phyloP scores from a whole-genome alignment of 805 yeast species.

The Metschnikowia koreensis region DNA sequence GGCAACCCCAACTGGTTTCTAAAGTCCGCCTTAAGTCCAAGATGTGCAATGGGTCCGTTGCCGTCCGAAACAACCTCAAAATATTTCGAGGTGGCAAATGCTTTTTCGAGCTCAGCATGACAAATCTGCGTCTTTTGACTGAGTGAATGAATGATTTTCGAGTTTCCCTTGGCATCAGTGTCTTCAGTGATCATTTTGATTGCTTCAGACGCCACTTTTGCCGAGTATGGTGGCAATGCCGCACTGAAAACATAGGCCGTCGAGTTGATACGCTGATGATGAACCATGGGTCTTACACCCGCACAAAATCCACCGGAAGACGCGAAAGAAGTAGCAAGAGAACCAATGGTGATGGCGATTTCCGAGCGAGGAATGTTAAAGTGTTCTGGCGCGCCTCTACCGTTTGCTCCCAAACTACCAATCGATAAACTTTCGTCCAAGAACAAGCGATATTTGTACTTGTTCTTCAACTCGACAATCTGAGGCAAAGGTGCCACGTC shows the following conservation, averaged over 20 bases:
- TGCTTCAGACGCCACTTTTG: conserved; percentile 58
- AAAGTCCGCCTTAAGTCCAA: conserved; percentile 51
- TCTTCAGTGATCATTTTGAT: conserved; percentile 46
- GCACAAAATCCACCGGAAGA: conserved; percentile 93
- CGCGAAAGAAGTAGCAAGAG: conserved; percentile 77
- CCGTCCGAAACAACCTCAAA: conserved; percentile 55
- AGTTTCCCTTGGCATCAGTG: conserved; percentile 30
- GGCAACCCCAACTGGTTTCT: conserved; percentile 50
- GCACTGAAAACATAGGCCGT: conserved; percentile 93
- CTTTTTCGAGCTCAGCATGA: conserved; percentile 40
- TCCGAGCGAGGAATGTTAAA: conserved; percentile 64
- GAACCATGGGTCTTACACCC: conserved; percentile 78
- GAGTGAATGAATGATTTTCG: conserved; percentile 32
- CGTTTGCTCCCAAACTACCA: conserved; percentile 81
- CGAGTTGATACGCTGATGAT: conserved; percentile 89
- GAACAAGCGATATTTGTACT: conserved; percentile 81
- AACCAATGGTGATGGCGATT: conserved; percentile 83
- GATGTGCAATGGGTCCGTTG: conserved; percentile 67
- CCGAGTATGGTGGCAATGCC: conserved; percentile 88
- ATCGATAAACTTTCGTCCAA: conserved; percentile 85
- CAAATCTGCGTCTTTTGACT: conserved; percentile 41
- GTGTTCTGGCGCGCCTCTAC: conserved; percentile 83
- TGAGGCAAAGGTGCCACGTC: conserved; percentile 70
- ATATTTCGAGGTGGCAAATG: conserved; percentile 33
- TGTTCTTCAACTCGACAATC: conserved; percentile 70